Evolutionary conservation across 139 green algal genomes (phyloP), one percentile per base, ranked within the genome.

Genomic region (Spirogloea muscicola): DNA sequence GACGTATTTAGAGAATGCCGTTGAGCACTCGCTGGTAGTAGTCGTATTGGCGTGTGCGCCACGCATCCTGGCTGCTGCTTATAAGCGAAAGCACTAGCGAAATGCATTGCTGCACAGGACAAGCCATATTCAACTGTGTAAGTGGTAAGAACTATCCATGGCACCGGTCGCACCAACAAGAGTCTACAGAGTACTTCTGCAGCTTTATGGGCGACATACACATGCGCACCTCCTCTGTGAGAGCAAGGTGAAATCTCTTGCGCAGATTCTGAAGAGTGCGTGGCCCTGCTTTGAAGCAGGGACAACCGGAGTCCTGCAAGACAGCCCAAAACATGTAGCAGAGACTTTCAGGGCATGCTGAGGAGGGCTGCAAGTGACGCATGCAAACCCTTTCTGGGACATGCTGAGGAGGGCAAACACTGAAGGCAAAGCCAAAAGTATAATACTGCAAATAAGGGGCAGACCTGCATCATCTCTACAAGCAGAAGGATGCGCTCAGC

Each of bases 1-100:
- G n/a, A n/a, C n/a, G n/a, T n/a, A n/a, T n/a, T n/a, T n/a, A 96
- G 40, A 97, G 76, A 58, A 98, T 96, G 46, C 91, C 92, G 79
- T 98, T 98, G 3, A 97, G 80, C 10, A 97, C 88, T 0, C 91
- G 80, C 86, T 98, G 94, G 86, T 98, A 98, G 79, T 95, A 96
- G 83, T 99, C 94, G 76, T 98, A 98, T 82, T 98, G 93, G 33
- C 94, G 84, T 1, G 94, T 97, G 44, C 92, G 83, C 93, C 94
- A 99, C 0, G 93, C 88, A 80, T 99, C 94, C 60, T 97, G 66
- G 62, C 80, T 91, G 55, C 93, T 90, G 21, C 57, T 84, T 57
- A 98, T 98, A 41, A 98, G 76, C 5, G 76, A 77, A 40, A 98
- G 72, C 58, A 97, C 91, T 37, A 91, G 80, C 70, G 95, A 86